A percentile compares a stretch with the other conserved stretches of the same genome.
Evolutionary conservation across 1,139 yeast species (phyloP).

Genomic region (Debaryomycetaceae sp.): DNA sequence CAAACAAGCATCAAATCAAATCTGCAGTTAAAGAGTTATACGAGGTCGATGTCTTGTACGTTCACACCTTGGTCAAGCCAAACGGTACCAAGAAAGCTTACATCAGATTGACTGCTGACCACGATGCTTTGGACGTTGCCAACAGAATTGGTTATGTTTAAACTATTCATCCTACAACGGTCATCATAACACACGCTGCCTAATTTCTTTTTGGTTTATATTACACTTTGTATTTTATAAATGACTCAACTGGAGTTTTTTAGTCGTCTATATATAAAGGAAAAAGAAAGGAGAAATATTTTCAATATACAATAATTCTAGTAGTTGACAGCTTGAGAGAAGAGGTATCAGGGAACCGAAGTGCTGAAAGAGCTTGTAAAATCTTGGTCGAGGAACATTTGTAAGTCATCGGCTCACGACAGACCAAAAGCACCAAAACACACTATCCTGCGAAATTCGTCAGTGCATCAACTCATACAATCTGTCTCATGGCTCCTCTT

Average conservation of each 20-base stretch:
- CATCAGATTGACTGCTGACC: constrained; percentile 98
- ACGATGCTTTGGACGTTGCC: constrained; percentile 99
- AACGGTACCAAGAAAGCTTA: constrained; percentile 99
- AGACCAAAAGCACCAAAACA: too few relatives aligned
- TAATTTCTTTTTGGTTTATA: constrained; percentile 8
- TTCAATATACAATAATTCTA: constrained; percentile 6
- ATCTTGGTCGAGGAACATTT: too few relatives aligned
- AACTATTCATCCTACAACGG: constrained; percentile 18
- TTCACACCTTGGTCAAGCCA: constrained; percentile 97
- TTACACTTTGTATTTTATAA: constrained; percentile 8
- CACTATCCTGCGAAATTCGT: too few relatives aligned
- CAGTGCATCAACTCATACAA: too few relatives aligned
- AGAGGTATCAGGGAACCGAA: too few relatives aligned
- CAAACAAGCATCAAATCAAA: constrained; percentile 98
- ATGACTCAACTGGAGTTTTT: constrained; percentile 5
- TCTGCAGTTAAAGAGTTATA: constrained; percentile 97
- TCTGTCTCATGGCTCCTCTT: too few relatives aligned
- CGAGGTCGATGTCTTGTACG: constrained; percentile 91
- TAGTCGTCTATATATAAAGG: constrained; percentile 8
- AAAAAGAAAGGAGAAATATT: constrained; percentile 8
- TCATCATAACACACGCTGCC: constrained; percentile 5
- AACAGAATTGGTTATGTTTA: constrained; percentile 99
- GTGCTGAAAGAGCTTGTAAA: background rate
- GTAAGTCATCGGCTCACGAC: too few relatives aligned
- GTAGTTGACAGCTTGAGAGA: background rate